phyloP scores from a whole-genome alignment of 106 monocot species.

The Dendrobium huoshanense region DNA sequence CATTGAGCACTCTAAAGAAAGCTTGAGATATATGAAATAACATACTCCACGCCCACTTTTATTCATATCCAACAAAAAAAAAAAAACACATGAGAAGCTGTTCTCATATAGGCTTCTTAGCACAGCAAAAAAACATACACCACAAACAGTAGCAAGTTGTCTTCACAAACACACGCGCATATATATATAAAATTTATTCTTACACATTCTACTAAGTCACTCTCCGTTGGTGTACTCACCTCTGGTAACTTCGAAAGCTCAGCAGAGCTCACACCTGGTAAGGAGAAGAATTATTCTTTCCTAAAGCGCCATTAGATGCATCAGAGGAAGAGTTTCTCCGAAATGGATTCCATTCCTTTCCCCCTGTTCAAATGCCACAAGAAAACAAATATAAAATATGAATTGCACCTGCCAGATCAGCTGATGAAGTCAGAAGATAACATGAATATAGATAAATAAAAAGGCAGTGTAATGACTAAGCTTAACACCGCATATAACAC shows the following conservation, averaged over 20 bases:
- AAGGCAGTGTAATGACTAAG: too few species aligned
- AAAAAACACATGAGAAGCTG: too few species aligned
- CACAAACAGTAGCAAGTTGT: neutral
- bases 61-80: too few species aligned
- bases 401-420: too few species aligned
- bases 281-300: constrained; percentile 20
- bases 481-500: too few species aligned
- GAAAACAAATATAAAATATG: neutral
- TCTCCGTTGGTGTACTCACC: neutral
- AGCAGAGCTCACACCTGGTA: constrained; percentile 38
- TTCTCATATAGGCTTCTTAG: too few species aligned
- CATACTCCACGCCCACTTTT: too few species aligned
- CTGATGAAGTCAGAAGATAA: too few species aligned
- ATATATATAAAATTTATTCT: neutral
- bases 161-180: neutral
- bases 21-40: too few species aligned
- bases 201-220: neutral
- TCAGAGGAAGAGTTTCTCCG: constrained; percentile 51
- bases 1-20: too few species aligned
- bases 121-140: neutral
- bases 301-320: constrained; percentile 21
- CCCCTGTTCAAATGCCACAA: constrained; percentile 8
- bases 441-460: too few species aligned
- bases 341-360: constrained; percentile 42
- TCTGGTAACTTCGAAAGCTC: neutral